A percentile compares a stretch with the other conserved stretches of the same genome.
Conservation (phyloP, 169 alveolate genomes). For the Besnoitia besnoiti region DNA sequence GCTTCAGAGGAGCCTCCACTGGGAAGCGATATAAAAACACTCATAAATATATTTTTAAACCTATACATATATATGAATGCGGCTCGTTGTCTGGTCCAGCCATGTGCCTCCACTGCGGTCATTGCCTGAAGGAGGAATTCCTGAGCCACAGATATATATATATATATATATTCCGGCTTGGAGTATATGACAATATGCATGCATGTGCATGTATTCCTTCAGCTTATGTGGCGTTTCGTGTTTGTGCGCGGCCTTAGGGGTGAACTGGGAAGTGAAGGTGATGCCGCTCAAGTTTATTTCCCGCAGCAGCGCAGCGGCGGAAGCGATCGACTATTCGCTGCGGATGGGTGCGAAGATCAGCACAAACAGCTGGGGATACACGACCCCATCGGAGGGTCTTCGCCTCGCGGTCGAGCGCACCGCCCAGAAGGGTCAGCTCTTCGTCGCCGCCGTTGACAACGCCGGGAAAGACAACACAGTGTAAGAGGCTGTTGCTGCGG, state of each 20-base stretch:
- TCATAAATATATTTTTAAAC: no score
- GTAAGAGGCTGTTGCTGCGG: no score
- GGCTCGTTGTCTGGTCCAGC: no score
- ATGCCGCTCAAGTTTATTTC: slow-evolving; percentile 64
- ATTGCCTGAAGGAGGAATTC: no score
- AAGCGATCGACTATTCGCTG: slow-evolving; percentile 64
- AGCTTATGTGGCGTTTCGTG: no score
- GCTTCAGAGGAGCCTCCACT: background rate
- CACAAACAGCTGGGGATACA: slow-evolving; percentile 65
- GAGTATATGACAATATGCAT: no score
- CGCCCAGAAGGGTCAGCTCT: slow-evolving; percentile 57
- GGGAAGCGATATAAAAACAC: no score
- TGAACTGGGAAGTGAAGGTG: slow-evolving; percentile 63
- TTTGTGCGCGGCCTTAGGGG: slow-evolving; percentile 34
- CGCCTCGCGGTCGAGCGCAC: slow-evolving; percentile 49
- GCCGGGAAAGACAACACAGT: slow-evolving; percentile 57
- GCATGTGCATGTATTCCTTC: no score
- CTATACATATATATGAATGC: no score
- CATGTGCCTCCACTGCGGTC: no score
- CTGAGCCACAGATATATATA: no score
- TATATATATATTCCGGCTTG: no score
- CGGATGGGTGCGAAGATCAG: slow-evolving; percentile 60
- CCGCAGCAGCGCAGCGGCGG: slow-evolving; percentile 59
- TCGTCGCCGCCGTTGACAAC: slow-evolving; percentile 68
- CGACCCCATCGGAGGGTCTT: slow-evolving; percentile 52